Conservation (phyloP, 805 yeast genomes). For the Starmerella vaccinii region DNA sequence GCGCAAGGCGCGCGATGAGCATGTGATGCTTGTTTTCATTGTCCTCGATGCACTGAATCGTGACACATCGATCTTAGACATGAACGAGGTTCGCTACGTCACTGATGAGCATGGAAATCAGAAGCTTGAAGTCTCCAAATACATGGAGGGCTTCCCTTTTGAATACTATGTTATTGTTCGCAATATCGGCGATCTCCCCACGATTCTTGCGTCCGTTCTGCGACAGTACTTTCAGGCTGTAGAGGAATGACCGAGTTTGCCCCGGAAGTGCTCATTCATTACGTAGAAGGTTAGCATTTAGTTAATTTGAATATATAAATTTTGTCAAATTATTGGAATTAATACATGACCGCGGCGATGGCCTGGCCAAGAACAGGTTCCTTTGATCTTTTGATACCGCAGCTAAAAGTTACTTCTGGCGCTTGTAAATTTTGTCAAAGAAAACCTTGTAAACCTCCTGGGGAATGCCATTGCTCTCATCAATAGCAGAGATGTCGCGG, state of each 20-base stretch:
- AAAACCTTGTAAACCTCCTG: slow-evolving; percentile 74
- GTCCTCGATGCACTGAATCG: slow-evolving; percentile 77
- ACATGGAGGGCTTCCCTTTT: slow-evolving; percentile 90
- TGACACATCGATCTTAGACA: slow-evolving; percentile 69
- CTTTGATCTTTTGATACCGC: too few relatives aligned
- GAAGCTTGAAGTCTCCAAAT: slow-evolving; percentile 67
- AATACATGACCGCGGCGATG: too few relatives aligned
- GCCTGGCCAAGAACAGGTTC: too few relatives aligned
- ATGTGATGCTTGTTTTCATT: slow-evolving; percentile 89
- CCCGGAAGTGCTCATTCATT: too few relatives aligned
- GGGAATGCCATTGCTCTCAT: slow-evolving; percentile 91
- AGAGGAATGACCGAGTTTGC: too few relatives aligned
- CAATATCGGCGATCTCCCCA: slow-evolving; percentile 80
- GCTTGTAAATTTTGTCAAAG: slow-evolving; percentile 84
- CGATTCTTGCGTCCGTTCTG: slow-evolving; percentile 75
- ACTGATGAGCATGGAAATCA: slow-evolving; percentile 55
- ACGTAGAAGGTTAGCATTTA: background rate
- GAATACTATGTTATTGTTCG: slow-evolving; percentile 92
- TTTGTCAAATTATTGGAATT: too few relatives aligned
- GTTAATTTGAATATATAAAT: background rate
- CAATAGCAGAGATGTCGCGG: slow-evolving; percentile 55
- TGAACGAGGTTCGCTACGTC: slow-evolving; percentile 81
- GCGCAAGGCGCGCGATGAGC: slow-evolving; percentile 82
- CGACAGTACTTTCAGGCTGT: slow-evolving; percentile 66
- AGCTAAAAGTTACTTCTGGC: slow-evolving; percentile 63